Conservation (phyloP, 805 yeast species). For the Candida sonorensis region DNA sequence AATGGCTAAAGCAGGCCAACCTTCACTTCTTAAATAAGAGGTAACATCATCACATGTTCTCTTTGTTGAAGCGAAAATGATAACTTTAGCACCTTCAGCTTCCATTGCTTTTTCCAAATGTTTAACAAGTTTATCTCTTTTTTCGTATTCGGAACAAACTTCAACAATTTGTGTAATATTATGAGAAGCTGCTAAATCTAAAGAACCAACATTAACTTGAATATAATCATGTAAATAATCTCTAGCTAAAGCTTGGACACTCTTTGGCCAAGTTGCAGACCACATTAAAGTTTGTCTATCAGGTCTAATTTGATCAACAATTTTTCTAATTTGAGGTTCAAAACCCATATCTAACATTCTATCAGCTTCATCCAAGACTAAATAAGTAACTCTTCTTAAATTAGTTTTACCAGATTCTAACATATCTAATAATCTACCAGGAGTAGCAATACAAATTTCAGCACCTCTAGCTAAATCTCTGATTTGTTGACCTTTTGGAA, state of each 20-base stretch:
- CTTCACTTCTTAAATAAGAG: conserved; percentile 84
- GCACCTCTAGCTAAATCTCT: conserved; percentile 94
- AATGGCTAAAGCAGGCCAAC: conserved; percentile 98
- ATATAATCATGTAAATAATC: conserved; percentile 91
- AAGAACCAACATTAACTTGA: conserved; percentile 94
- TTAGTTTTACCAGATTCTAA: conserved; percentile 92
- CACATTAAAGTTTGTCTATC: conserved; percentile 99
- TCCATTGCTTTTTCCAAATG: conserved; percentile 77
- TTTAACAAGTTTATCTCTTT: conserved; percentile 82
- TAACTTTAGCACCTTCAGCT: conserved; percentile 65
- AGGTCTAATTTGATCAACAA: conserved; percentile 93
- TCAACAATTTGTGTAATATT: conserved; percentile 91
- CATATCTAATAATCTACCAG: conserved; percentile 98
- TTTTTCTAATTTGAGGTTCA: conserved; percentile 98
- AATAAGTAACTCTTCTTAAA: conserved; percentile 91
- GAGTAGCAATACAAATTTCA: conserved; percentile 96
- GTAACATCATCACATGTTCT: conserved; percentile 97
- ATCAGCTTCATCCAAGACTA: conserved; percentile 98
- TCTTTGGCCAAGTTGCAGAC: conserved; percentile 99
- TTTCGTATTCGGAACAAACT: conserved; percentile 85
- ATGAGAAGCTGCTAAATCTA: conserved; percentile 94
- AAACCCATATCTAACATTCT: conserved; percentile 99
- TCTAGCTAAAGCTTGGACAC: conserved; percentile 85
- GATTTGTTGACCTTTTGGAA: conserved; percentile 95
- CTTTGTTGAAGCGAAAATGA: conserved; percentile 94